phyloP scores from a whole-genome alignment of 2,329 filamentous ascomycete species.

The Pseudogymnoascus sp. region DNA sequence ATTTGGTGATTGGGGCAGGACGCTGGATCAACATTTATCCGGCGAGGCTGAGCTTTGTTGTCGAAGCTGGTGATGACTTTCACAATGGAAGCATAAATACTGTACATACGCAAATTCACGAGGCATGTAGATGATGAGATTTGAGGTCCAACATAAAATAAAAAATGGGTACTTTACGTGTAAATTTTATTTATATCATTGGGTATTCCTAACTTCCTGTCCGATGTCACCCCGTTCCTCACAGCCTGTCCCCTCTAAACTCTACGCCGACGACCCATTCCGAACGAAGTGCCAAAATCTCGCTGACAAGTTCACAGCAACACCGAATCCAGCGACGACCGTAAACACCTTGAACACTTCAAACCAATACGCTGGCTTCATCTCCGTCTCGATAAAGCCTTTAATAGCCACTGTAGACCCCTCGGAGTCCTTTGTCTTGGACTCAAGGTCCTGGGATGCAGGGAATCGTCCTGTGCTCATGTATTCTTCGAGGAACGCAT shows the following conservation, averaged over 20 bases:
- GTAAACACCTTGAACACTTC: slow-evolving; percentile 27
- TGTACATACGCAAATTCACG: background rate
- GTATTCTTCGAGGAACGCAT: slow-evolving; percentile 79
- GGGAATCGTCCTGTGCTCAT: slow-evolving; percentile 73
- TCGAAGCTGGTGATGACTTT: background rate
- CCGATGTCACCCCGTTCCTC: background rate
- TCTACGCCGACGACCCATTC: background rate
- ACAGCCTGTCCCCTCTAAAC: background rate
- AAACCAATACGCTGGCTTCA: slow-evolving; percentile 24
- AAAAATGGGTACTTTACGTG: background rate
- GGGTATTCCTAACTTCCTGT: background rate
- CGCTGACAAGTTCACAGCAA: slow-evolving; percentile 20
- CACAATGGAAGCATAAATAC: background rate
- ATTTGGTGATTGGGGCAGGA: background rate
- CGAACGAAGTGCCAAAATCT: slow-evolving; percentile 10
- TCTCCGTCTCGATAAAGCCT: slow-evolving; percentile 27
- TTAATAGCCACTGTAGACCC: slow-evolving; percentile 12
- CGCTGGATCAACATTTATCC: background rate
- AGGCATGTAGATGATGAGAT: background rate
- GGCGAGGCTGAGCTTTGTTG: background rate
- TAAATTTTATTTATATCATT: background rate
- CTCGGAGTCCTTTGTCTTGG: slow-evolving; percentile 13
- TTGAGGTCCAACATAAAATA: background rate
- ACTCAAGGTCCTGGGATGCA: slow-evolving; percentile 12
- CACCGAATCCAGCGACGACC: slow-evolving; percentile 21